Conservation (phyloP, 2,329 filamentous ascomycete genomes). For the Trichoderma sp. region DNA sequence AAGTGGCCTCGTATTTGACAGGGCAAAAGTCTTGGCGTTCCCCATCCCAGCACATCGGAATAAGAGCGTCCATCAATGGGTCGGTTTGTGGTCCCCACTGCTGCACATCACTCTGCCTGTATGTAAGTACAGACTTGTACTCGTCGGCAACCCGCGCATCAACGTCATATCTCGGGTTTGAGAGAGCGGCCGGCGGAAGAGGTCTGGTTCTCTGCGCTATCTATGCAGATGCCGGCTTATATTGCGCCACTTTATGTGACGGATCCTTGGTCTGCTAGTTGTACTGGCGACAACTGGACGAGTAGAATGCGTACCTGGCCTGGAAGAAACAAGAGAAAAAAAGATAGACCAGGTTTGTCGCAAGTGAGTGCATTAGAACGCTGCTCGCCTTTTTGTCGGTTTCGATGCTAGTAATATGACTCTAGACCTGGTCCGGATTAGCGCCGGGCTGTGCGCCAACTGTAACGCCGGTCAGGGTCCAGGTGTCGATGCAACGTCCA, state of each 20-base stretch:
- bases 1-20: conserved; percentile 20
- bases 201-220: neutral
- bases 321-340: neutral
- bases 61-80: conserved; percentile 16
- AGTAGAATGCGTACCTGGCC: neutral
- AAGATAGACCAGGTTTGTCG: neutral
- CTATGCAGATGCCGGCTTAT: neutral
- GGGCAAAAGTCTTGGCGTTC: conserved; percentile 1
- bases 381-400: conserved; percentile 9
- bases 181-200: neutral
- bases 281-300: neutral
- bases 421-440: neutral
- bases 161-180: neutral
- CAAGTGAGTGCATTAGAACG: conserved; percentile 12
- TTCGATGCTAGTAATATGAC: neutral
- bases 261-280: neutral
- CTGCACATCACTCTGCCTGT: conserved; percentile 13
- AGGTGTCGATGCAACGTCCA: conserved; percentile 1
- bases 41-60: conserved; percentile 15
- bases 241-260: neutral
- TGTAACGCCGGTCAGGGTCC: conserved; percentile 5
- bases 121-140: neutral
- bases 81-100: conserved; percentile 8
- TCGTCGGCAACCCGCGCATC: neutral
- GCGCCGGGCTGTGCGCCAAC: conserved; percentile 9